A percentile compares a stretch with the other conserved stretches of the same genome.
These are phyloP conservation scores for Hepatocystis sp. DNA, from an alignment of 169 alveolate genomes.

Conservation along the genomic window DNA sequence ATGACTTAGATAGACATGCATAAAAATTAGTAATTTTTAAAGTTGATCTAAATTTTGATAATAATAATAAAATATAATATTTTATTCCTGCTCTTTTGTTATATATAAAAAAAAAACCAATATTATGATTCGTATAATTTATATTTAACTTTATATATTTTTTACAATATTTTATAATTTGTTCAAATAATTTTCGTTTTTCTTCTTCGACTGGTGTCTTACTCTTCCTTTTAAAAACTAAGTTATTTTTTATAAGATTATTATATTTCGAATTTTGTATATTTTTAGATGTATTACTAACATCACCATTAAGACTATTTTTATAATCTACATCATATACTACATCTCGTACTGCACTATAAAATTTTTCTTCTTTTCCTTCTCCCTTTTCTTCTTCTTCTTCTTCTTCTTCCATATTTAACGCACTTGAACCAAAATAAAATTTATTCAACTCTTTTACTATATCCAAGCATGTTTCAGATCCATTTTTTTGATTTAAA, in stretches of 20 bases:
- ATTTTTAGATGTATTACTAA: no score
- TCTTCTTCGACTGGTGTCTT: constrained; percentile 6
- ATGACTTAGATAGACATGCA: constrained; percentile 21
- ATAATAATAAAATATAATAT: constrained; percentile 50
- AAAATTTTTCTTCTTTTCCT: no score
- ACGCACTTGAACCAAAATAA: constrained; percentile 1
- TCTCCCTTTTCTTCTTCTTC: not conserved
- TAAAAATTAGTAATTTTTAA: constrained; percentile 9
- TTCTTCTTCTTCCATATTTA: no score
- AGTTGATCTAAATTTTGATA: constrained; percentile 10
- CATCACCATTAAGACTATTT: no score
- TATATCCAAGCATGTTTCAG: not conserved
- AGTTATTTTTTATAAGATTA: no score
- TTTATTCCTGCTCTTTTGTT: constrained; percentile 48
- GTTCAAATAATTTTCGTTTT: constrained; percentile 48
- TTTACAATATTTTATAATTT: constrained; percentile 49
- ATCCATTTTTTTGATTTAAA: not conserved
- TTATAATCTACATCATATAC: no score
- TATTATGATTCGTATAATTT: constrained; percentile 29
- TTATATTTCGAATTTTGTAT: no score
- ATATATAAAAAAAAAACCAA: constrained; percentile 70
- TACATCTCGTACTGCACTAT: no score
- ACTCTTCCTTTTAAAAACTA: not conserved
- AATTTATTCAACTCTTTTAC: not conserved
- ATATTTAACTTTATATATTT: constrained; percentile 30